These are phyloP conservation scores for Nicotiana otophora DNA, from an alignment of 257 asterid species.

Conservation along the genomic window DNA sequence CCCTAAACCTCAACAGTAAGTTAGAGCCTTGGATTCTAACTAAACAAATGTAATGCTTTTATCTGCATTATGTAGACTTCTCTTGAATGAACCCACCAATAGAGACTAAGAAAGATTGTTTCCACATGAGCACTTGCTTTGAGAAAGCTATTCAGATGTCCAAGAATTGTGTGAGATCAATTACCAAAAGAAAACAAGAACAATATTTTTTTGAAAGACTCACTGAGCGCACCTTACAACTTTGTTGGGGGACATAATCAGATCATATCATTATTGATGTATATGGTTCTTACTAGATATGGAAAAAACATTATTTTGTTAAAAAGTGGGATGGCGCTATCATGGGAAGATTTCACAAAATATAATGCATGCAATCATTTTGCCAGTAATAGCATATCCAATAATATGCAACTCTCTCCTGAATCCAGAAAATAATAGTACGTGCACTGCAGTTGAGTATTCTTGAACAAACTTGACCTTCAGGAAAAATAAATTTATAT, in stretches of 20 bases:
- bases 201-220: neutral
- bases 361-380: neutral
- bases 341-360: neutral
- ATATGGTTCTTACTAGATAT: neutral
- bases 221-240: neutral
- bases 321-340: neutral
- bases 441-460: too few relatives aligned
- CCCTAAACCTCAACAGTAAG: neutral
- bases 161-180: neutral
- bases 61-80: neutral
- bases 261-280: neutral
- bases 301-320: neutral
- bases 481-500: too few relatives aligned
- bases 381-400: neutral
- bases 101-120: neutral
- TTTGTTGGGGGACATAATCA: neutral
- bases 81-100: neutral
- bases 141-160: neutral
- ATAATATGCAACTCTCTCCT: neutral
- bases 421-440: neutral
- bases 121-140: neutral
- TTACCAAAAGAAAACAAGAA: neutral
- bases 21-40: neutral
- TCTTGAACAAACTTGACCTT: too few relatives aligned
- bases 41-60: neutral